phyloP scores from a whole-genome alignment of 495 filamentous ascomycete species.

The Penicillium silybi region DNA sequence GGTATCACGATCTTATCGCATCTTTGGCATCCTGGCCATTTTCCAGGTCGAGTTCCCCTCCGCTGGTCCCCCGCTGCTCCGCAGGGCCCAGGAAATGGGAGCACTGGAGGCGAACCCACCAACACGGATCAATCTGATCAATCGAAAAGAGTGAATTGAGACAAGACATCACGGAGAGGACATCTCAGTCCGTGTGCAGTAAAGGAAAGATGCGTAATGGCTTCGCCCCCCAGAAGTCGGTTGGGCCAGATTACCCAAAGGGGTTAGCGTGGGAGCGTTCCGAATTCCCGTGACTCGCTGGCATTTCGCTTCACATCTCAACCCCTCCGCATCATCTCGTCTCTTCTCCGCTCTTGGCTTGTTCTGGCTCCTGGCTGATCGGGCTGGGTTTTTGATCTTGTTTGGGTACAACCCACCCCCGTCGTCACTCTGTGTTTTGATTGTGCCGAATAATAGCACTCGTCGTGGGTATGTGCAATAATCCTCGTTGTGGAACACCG shows the following conservation, averaged over 20 bases:
- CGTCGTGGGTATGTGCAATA: constrained; percentile 25
- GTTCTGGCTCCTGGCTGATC: not conserved
- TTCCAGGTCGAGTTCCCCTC: not conserved
- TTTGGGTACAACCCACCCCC: not conserved
- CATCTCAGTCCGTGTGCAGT: not conserved
- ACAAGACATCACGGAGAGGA: not conserved
- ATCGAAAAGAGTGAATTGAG: not conserved
- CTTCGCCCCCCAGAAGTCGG: constrained; percentile 3
- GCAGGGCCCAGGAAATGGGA: not conserved
- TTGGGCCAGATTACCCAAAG: constrained; percentile 20
- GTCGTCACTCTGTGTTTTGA: not conserved
- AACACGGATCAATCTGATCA: not conserved
- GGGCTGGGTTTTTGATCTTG: not conserved
- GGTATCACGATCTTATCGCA: not conserved
- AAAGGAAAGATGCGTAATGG: constrained; percentile 9
- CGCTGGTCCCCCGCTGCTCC: not conserved
- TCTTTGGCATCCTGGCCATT: not conserved
- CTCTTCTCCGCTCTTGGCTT: not conserved
- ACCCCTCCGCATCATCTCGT: constrained; percentile 24
- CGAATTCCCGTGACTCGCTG: constrained; percentile 30
- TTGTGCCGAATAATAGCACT: constrained; percentile 16
- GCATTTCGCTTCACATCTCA: constrained; percentile 27
- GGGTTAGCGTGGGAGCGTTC: constrained; percentile 16
- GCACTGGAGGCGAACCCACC: not conserved
- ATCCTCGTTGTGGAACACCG: constrained; percentile 20